Conservation (phyloP, 106 monocot genomes). For the Dendrobium officinale region DNA sequence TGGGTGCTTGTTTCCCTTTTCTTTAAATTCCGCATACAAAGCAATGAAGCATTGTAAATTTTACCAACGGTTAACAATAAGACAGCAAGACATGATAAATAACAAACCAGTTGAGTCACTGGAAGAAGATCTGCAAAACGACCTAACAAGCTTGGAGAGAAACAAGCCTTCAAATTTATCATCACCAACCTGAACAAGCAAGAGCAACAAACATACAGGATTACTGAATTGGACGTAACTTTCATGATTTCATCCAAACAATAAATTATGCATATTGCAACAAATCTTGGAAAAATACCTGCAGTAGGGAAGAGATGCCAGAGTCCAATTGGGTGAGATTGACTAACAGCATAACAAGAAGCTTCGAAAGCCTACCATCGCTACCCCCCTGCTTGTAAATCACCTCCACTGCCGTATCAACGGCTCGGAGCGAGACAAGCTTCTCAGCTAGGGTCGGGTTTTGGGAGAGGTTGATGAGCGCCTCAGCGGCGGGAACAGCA, state of each 20-base stretch:
- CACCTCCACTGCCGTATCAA: conserved; percentile 42
- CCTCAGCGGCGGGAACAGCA: conserved; percentile 52
- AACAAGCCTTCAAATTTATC: conserved; percentile 80
- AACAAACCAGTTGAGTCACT: conserved; percentile 40
- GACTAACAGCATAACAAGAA: conserved; percentile 74
- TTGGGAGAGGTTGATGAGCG: conserved; percentile 85
- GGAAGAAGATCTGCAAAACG: conserved; percentile 67
- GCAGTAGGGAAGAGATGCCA: conserved; percentile 62
- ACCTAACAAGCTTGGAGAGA: conserved; percentile 87
- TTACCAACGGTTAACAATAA: background rate
- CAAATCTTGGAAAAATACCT: conserved; percentile 24
- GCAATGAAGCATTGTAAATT: background rate
- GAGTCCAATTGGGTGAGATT: conserved; percentile 83
- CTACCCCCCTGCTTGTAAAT: conserved; percentile 23
- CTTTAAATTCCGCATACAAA: background rate
- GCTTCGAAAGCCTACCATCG: conserved; percentile 19
- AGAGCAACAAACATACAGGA: background rate
- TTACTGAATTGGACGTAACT: background rate
- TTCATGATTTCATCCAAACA: background rate
- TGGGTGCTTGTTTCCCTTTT: background rate
- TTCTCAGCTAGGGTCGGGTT: conserved; percentile 27
- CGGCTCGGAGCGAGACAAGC: conserved; percentile 41
- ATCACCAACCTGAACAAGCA: conserved; percentile 59
- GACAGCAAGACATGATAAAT: background rate
- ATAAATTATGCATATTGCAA: background rate